These are phyloP conservation scores for Westerdykella sp. DNA, from an alignment of 2,329 filamentous ascomycete species.

Conservation along the genomic window DNA sequence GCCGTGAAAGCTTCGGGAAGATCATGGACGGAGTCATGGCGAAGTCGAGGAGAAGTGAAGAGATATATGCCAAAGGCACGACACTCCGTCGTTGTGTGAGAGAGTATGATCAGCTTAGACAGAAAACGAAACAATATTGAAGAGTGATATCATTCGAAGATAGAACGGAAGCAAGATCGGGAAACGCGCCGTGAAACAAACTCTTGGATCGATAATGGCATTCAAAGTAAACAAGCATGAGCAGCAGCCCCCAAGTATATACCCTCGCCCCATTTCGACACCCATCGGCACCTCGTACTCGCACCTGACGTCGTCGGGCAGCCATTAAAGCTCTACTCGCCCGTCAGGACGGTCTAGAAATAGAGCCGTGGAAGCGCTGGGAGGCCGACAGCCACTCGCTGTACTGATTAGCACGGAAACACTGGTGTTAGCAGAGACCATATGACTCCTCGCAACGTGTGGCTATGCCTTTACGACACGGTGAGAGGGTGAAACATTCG, in stretches of 20 bases:
- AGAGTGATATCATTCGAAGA: background rate
- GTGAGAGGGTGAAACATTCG: conserved; percentile 25
- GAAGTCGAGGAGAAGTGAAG: background rate
- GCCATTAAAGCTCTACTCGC: background rate
- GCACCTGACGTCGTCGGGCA: background rate
- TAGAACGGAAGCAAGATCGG: background rate
- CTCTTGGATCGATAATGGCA: background rate
- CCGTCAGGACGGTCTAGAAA: conserved; percentile 18
- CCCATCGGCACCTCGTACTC: background rate
- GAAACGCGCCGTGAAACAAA: conserved; percentile 4
- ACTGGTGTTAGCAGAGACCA: conserved; percentile 11
- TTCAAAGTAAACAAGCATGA: background rate
- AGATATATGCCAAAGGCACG: conserved; percentile 3
- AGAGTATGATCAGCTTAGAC: background rate
- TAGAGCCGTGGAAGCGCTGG: conserved; percentile 27
- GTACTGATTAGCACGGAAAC: conserved; percentile 15
- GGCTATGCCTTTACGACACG: conserved; percentile 21
- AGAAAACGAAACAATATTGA: background rate
- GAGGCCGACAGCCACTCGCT: conserved; percentile 25
- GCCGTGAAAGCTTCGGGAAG: conserved; percentile 25
- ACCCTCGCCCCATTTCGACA: background rate
- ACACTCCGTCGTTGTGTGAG: conserved; percentile 5
- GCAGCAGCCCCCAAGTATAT: background rate
- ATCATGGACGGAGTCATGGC: conserved; percentile 26
- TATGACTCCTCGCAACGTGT: conserved; percentile 22